Evolutionary conservation across 2,329 filamentous ascomycete genomes (phyloP), one percentile per base, ranked within the genome.

Genomic region (Claviceps sorghi): DNA sequence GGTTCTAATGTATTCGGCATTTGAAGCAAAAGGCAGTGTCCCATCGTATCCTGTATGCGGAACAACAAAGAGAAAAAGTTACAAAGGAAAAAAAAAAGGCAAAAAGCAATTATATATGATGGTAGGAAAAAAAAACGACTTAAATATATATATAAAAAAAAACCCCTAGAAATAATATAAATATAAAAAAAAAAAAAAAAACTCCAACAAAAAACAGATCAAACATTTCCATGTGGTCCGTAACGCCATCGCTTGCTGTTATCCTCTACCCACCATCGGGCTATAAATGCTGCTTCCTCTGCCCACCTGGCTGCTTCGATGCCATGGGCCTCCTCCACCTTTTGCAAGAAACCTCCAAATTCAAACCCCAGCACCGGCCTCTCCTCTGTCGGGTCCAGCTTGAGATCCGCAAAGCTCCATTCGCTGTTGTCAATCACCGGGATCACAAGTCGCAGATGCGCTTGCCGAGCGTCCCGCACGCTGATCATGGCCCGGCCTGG

Each of bases 211-310:
- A 34, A 17, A n/a, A n/a, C n/a, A n/a, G n/a, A n/a, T 44, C 15
- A 44, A 17, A 17, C 15, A 44, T 29, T 6, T 13, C 10, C 4
- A 44, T 44, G 26, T 40, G 53, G 53, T 19, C 50, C 58, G 55
- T 64, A 64, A 52, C 61, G 63, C 59, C 63, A 67, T 51, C 64
- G 62, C 54, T 60, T 66, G 52, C 59, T 60, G 46, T 67, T 67
- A 53, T 67, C 65, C 49, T 65, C 62, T 3, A 66, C 62, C 55
- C 61, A 67, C 65, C 65, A 67, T 7, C 64, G 58, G 13, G 62
- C 60, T 29, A 65, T 54, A 52, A 65, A 67, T 10, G 64, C 62
- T 4, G 59, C 65, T 45, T 65, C 64, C 51, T 67, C 63, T 0
- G 56, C 62, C 65, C 65, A 67, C 41, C 59, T 57, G 13, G 62